Base-by-base conservation (phyloP, 148 eudicot genomes). In the Persicaria tinctoria region DNA sequence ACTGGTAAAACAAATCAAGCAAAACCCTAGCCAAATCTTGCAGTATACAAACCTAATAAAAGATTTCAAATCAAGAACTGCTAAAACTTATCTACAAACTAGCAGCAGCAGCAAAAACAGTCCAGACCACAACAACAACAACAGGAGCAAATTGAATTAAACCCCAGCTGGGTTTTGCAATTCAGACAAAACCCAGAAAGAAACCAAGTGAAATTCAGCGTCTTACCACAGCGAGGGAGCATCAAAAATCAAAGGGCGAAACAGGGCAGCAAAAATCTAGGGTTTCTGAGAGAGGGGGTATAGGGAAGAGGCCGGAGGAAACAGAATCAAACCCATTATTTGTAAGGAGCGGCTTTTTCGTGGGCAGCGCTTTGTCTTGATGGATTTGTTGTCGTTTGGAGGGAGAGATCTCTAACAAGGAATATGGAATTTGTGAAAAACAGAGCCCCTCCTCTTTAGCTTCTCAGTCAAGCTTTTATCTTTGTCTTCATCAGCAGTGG, bases 401-500 rank as follows among this genome's bases (percentile, higher is more conserved):
- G 18, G 66, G 18, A 50, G 74, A 71, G 74, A 17, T 48, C 38
- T 71, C 74, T 4, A 53, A 18, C 45, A 41, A 48, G 55, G 74
- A 71, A 71, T 71, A 48, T 71, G 54, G 74, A 71, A 71, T 71
- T 46, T 71, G 16, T 71, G 74, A 71, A 47, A 71, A 71, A 71
- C 74, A 71, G 74, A 47, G 55, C 54, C 74, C 10, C 55, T 23
- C 18, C 14, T 23, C 13, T 50, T 46, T 4, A 47, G 54, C 74
- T 71, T 71, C 55, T 20, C 8, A 46, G 32, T 17, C 55, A 46
- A 71, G 74, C 74, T 71, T 32, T 17, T 71, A 48, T 71, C 38
- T 50, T 71, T 71, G 74, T 71, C 74, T 71, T 71, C 38, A 71
- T 71, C 55, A 17, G 74, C 74, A 50, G 38, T 47, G 74, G 55